These are phyloP conservation scores for Brasenia schreberi DNA, from an alignment of 164 flowering plant genomes.

Conservation along the genomic window DNA sequence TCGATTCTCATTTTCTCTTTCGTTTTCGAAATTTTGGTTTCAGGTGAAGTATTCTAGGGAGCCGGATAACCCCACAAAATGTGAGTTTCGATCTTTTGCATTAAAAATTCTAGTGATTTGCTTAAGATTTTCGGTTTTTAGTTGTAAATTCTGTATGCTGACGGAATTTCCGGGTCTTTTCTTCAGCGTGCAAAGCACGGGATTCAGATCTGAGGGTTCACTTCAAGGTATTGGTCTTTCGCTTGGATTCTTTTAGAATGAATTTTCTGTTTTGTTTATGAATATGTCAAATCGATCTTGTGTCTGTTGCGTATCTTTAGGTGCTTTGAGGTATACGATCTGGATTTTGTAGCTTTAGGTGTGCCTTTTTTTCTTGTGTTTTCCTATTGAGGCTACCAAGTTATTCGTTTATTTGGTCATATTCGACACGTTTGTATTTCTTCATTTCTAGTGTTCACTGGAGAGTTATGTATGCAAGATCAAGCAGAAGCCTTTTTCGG, in stretches of 20 bases:
- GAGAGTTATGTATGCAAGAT: too few relatives aligned
- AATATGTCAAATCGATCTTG: too few relatives aligned
- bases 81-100: constrained; percentile 14
- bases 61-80: constrained; percentile 64
- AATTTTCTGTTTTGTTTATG: neutral
- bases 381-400: too few relatives aligned
- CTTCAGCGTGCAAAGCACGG: constrained; percentile 62
- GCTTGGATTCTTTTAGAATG: neutral
- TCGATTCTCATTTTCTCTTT: neutral
- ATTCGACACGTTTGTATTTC: too few relatives aligned
- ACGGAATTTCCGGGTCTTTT: neutral
- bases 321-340: too few relatives aligned
- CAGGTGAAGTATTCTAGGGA: constrained; percentile 78
- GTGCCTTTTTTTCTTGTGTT: too few relatives aligned
- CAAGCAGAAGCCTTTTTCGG: too few relatives aligned
- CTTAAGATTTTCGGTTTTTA: neutral
- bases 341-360: too few relatives aligned
- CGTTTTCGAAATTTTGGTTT: neutral
- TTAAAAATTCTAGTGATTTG: neutral
- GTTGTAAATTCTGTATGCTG: neutral
- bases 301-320: too few relatives aligned
- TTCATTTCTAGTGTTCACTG: too few relatives aligned
- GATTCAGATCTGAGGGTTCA: constrained; percentile 57
- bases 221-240: constrained; percentile 35
- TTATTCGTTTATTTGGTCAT: too few relatives aligned